Percentiles rank a stretch among this genome's conserved stretches.
These are phyloP conservation scores for Pseudoneurospora amorphoporcata DNA, from an alignment of 495 filamentous ascomycete genomes.

Conservation along the genomic window DNA sequence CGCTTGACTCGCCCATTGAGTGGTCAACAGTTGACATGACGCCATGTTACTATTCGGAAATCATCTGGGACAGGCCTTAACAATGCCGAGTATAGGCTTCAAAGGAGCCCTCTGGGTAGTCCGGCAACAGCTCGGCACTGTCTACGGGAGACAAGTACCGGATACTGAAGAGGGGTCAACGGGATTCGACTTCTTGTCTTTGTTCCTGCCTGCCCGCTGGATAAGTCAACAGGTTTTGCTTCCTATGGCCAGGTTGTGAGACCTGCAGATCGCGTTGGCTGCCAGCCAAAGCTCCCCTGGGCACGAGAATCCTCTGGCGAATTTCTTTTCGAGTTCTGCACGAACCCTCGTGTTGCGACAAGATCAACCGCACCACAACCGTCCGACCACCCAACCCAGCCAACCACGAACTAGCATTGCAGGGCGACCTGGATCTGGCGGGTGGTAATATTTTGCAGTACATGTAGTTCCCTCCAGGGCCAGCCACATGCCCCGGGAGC, in stretches of 20 bases:
- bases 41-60: no score
- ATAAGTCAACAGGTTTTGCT: neutral
- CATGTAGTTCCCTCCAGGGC: neutral
- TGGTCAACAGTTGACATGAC: no score
- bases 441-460: neutral
- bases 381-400: neutral
- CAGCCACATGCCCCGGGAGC: neutral
- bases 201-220: neutral
- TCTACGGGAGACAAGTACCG: neutral
- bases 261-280: conserved; percentile 6
- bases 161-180: neutral
- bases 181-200: neutral
- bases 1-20: neutral
- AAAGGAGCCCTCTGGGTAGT: neutral
- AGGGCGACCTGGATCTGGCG: neutral
- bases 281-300: conserved; percentile 5
- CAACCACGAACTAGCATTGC: neutral
- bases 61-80: no score
- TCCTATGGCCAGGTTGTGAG: conserved; percentile 2
- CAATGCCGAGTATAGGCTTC: no score
- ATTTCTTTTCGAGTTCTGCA: conserved; percentile 6
- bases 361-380: conserved; percentile 3
- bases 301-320: conserved; percentile 5
- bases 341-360: conserved; percentile 4
- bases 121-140: neutral